Base-by-base conservation (phyloP, 2,329 filamentous ascomycete genomes). In the Ophiosphaerella korrae region DNA sequence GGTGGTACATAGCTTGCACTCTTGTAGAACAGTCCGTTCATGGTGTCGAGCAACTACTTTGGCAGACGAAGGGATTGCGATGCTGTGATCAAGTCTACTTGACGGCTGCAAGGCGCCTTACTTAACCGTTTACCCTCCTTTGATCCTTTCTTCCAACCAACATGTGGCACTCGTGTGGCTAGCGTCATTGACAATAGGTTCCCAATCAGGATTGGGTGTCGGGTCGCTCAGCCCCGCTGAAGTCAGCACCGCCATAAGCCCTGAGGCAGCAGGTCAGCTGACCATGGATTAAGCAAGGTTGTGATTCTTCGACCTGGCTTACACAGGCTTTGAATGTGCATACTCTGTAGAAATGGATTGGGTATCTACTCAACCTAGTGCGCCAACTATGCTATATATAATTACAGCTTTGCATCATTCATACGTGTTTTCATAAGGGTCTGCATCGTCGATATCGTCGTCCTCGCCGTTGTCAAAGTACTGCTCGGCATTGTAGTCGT, bases 401-500 rank as follows among this genome's bases (percentile, higher is more conserved):
- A 34, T 18, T 48, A 40, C 41, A 40, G 46, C 50, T 14, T 37
- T 23, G 3, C 3, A n/a, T 24, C 37, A 70, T 45, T 72, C 67
- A 45, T 73, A 73, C 12, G 67, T 68, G 42, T 73, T 71, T 41
- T 71, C 69, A 48, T 72, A 69, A 7, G 65, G 66, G 50, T 70
- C 69, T 7, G 56, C 69, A 34, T 72, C 72, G 35, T 75, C 73
- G 43, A 70, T 67, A 24, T 72, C 80, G 46, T 80, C 82, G 35
- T 78, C 82, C 29, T 78, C 81, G 34, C 76, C 74, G 32, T 73
- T 82, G 38, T 77, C 81, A 50, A 80, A 82, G 41, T 75, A 84
- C 47, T 81, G 82, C 43, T 83, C 84, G 6, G 84, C 84, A 47
- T 78, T 82, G 74, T 87, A 87, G 55, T 86, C 80, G 61, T 87